Conservation (phyloP, 2,329 filamentous ascomycete species). For the Diplodia sapinea region DNA sequence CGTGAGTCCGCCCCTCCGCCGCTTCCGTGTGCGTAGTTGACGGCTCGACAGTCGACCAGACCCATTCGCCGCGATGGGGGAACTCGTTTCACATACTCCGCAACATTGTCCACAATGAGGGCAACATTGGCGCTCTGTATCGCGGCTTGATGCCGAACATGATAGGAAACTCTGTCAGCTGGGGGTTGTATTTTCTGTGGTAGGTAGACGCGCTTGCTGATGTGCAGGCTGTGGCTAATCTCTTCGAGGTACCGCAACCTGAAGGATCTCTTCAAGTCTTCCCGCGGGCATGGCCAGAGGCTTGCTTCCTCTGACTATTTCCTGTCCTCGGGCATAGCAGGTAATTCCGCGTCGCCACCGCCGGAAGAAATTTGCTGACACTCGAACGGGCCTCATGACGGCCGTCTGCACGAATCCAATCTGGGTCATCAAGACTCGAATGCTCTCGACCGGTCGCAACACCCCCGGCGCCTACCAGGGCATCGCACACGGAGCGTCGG, state of each 20-base stretch:
- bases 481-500: slow-evolving; percentile 71
- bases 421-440: slow-evolving; percentile 98
- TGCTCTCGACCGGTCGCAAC: slow-evolving; percentile 82
- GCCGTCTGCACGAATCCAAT: slow-evolving; percentile 89
- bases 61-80: slow-evolving; percentile 46
- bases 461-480: slow-evolving; percentile 79
- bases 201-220: slow-evolving; percentile 28
- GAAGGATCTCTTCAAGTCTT: slow-evolving; percentile 59
- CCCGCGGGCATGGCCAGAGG: slow-evolving; percentile 47
- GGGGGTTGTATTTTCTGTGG: slow-evolving; percentile 90
- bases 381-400: slow-evolving; percentile 69
- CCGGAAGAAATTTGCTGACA: slow-evolving; percentile 35
- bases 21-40: slow-evolving; percentile 10
- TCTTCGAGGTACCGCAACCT: slow-evolving; percentile 60
- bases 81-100: slow-evolving; percentile 60
- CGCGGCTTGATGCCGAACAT: slow-evolving; percentile 89
- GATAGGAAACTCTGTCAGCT: slow-evolving; percentile 85
- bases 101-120: slow-evolving; percentile 60
- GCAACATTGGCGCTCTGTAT: slow-evolving; percentile 74
- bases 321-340: slow-evolving; percentile 69
- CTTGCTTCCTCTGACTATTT: slow-evolving; percentile 78
- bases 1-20: slow-evolving; percentile 57
- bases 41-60: slow-evolving; percentile 31
- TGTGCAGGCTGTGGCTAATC: background rate
- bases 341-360: slow-evolving; percentile 43